phyloP scores from a whole-genome alignment of 2,329 filamentous ascomycete species.

The Cladophialophora chaetospira region DNA sequence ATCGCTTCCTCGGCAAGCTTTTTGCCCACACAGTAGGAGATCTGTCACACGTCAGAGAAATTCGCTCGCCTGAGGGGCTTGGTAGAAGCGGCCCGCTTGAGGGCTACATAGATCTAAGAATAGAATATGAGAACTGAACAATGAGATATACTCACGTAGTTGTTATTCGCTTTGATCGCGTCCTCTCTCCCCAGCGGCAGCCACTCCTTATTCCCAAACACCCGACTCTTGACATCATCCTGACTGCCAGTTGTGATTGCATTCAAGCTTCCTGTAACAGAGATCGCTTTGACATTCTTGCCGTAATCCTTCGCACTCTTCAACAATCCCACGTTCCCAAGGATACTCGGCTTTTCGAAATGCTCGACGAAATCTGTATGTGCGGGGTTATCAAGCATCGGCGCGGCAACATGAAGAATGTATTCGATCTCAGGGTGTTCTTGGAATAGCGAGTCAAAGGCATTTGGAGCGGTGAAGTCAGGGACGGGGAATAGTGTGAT shows the following conservation, averaged over 20 bases:
- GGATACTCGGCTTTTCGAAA: conserved; percentile 25
- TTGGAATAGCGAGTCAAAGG: conserved; percentile 66
- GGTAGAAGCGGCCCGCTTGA: not conserved
- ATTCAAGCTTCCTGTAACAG: conserved; percentile 26
- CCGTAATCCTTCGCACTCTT: conserved; percentile 17
- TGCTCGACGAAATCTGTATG: conserved; percentile 21
- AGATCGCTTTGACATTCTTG: conserved; percentile 24
- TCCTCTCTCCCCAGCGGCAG: conserved; percentile 18
- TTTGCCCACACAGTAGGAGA: conserved; percentile 56
- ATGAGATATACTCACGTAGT: conserved; percentile 16
- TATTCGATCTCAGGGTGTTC: conserved; percentile 68
- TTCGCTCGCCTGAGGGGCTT: not conserved
- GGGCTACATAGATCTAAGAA: not conserved
- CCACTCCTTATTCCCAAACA: conserved; percentile 19
- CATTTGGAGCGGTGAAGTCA: conserved; percentile 68
- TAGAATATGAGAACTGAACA: not conserved
- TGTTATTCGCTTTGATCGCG: conserved; percentile 22
- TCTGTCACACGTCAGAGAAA: conserved; percentile 7
- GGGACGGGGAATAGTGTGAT: conserved; percentile 67
- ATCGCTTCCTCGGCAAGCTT: conserved; percentile 66
- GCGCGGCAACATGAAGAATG: conserved; percentile 72
- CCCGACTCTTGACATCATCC: conserved; percentile 23
- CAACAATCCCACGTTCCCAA: conserved; percentile 21
- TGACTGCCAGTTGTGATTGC: conserved; percentile 23
- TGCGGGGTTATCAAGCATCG: conserved; percentile 66